Base-by-base conservation (phyloP, 2,329 filamentous ascomycete genomes). In the Fusarium poae region DNA sequence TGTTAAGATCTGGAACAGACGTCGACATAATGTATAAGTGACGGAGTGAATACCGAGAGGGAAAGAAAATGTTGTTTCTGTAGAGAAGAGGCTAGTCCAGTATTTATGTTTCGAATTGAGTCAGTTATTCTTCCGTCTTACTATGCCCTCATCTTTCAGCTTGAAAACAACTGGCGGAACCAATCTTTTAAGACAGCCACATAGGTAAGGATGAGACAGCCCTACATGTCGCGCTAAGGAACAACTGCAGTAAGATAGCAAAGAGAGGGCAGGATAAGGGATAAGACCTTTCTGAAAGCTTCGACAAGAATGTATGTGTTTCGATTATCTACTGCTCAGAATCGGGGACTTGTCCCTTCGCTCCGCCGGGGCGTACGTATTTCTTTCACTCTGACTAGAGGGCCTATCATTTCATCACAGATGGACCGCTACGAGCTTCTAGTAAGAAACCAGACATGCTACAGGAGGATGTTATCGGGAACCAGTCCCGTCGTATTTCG, bases 1-100 rank as follows among this genome's bases (percentile, higher is more conserved):
- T 71, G 34, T n/a, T 53, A 56, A 72, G 56, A 55, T 73, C 65
- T 23, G 63, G 61, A 27, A 51, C 25, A 20, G 65, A 40, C 27
- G 52, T n/a, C 27, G 53, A 39, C 66, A 67, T 67, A 34, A 35
- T 52, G 25, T 27, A 27, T 16, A 23, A 37, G 8, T 23, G 12
- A 34, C 7, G n/a, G 35, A 25, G 21, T 29, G 23, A 30, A 34
- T 20, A n/a, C 23, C 10, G 7, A 35, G 32, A 10, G 16, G n/a
- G n/a, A 5, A 39, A 39, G n/a, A 4, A 39, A 13, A 20, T 13
- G 3, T 13, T 39, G n/a, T 20, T 15, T 21, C n/a, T n/a, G n/a
- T 21, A 12, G 35, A 39, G 5, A 18, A 51, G 23, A 35, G 13
- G 13, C 13, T 3, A 16, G 32, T 5, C 12, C 15, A 27, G 48